Percentiles rank a stretch among this genome's conserved stretches.
phyloP scores from a whole-genome alignment of 192 early-diverging fungal species.

The Podochytrium sp. region DNA sequence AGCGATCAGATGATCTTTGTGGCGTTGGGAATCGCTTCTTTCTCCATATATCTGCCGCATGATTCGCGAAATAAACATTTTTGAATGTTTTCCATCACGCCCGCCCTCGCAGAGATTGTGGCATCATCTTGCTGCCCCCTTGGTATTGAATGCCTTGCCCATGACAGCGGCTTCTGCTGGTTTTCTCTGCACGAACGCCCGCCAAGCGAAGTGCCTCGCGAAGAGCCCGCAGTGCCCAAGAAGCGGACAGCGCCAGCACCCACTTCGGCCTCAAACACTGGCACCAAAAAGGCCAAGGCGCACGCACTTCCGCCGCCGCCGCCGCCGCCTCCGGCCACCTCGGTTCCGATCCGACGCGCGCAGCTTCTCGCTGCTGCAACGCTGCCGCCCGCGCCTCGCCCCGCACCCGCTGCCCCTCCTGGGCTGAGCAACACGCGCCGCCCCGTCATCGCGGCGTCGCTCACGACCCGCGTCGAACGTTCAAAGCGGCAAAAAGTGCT shows the following conservation, averaged over 20 bases:
- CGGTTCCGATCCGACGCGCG: background rate
- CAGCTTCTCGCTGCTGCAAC: background rate
- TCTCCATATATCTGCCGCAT: background rate
- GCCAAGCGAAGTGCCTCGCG: no score
- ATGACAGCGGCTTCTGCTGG: background rate
- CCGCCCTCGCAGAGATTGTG: no score
- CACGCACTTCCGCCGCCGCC: background rate
- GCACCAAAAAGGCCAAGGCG: background rate
- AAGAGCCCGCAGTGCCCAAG: no score
- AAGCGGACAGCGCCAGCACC: no score
- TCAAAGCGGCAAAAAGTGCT: constrained; percentile 42
- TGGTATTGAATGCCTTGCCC: background rate
- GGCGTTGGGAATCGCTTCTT: background rate
- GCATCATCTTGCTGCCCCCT: background rate
- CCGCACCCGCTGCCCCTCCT: background rate
- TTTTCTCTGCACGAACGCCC: no score
- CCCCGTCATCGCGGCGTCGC: background rate
- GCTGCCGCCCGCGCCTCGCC: background rate
- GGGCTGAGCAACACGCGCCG: background rate
- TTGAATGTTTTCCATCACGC: background rate
- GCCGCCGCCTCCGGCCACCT: background rate
- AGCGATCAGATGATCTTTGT: background rate
- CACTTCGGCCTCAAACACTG: no score
- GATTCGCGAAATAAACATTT: background rate
- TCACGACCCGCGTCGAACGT: constrained; percentile 38